A percentile compares a stretch with the other conserved stretches of the same genome.
Conservation (phyloP, 2,329 filamentous ascomycete species). For the Trichoderma polysporum region DNA sequence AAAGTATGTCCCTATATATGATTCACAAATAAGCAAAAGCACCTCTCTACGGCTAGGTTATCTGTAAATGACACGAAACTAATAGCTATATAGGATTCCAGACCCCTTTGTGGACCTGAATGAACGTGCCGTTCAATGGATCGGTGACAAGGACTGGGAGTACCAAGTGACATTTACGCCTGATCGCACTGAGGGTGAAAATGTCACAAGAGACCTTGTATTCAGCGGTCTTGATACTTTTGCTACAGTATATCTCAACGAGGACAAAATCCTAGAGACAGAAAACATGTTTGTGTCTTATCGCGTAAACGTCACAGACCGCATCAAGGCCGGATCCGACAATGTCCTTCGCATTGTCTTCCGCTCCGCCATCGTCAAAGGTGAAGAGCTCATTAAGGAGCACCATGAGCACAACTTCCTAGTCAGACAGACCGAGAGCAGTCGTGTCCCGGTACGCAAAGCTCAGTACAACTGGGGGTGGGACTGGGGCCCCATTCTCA, state of each 20-base stretch:
- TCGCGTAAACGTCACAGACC: slow-evolving; percentile 50
- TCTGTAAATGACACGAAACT: neutral
- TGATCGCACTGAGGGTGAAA: slow-evolving; percentile 7
- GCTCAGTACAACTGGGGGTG: slow-evolving; percentile 71
- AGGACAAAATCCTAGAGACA: slow-evolving; percentile 49
- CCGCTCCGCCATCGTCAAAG: slow-evolving; percentile 52
- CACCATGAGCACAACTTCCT: slow-evolving; percentile 57
- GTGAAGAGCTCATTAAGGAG: slow-evolving; percentile 51
- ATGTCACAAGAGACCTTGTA: slow-evolving; percentile 44
- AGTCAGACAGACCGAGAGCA: slow-evolving; percentile 48
- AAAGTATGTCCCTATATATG: slow-evolving; percentile 28
- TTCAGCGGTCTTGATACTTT: slow-evolving; percentile 67
- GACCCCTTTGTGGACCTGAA: slow-evolving; percentile 63
- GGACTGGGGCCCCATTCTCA: slow-evolving; percentile 67
- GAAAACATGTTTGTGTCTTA: slow-evolving; percentile 66
- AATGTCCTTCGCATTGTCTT: slow-evolving; percentile 59
- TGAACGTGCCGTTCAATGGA: slow-evolving; percentile 59
- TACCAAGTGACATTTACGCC: slow-evolving; percentile 48
- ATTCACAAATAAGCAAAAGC: neutral
- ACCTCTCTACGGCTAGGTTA: neutral
- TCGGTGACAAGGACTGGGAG: slow-evolving; percentile 61
- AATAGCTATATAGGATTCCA: slow-evolving; percentile 38
- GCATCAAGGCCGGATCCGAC: slow-evolving; percentile 34
- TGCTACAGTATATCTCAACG: slow-evolving; percentile 58
- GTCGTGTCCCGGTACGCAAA: slow-evolving; percentile 48